phyloP scores from a whole-genome alignment of 768 basidiomycete genomes.

The Trametes cinnabarina region DNA sequence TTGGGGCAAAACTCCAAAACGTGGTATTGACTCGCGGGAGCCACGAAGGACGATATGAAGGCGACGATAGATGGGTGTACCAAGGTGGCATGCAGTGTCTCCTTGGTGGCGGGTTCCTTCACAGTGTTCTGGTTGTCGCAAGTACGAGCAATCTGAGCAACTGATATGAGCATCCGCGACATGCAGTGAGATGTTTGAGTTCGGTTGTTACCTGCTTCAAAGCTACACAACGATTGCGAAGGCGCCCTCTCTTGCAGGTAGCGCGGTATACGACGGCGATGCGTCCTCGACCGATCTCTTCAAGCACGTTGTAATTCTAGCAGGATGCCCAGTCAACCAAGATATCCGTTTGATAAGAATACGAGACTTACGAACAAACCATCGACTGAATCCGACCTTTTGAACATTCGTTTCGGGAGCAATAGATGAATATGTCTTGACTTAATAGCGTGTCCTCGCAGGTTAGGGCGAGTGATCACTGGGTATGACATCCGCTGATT shows the following conservation, averaged over 20 bases:
- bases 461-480: too few relatives aligned
- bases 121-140: neutral
- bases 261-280: constrained; percentile 39
- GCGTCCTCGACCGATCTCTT: constrained; percentile 31
- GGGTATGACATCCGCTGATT: too few relatives aligned
- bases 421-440: too few relatives aligned
- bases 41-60: constrained; percentile 41
- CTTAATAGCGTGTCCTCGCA: too few relatives aligned
- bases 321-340: neutral
- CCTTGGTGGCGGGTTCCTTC: constrained; percentile 4
- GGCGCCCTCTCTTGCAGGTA: constrained; percentile 43
- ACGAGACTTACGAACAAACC: neutral
- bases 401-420: too few relatives aligned
- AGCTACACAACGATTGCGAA: constrained; percentile 42
- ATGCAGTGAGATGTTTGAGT: neutral
- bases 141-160: neutral
- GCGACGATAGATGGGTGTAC: constrained; percentile 51
- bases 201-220: constrained; percentile 41
- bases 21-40: constrained; percentile 34
- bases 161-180: neutral
- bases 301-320: constrained; percentile 42
- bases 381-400: neutral
- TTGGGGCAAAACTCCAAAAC: constrained; percentile 46
- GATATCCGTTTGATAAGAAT: too few relatives aligned
- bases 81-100: constrained; percentile 39